phyloP scores from a whole-genome alignment of 2,329 filamentous ascomycete species.

The Cordyceps militaris region DNA sequence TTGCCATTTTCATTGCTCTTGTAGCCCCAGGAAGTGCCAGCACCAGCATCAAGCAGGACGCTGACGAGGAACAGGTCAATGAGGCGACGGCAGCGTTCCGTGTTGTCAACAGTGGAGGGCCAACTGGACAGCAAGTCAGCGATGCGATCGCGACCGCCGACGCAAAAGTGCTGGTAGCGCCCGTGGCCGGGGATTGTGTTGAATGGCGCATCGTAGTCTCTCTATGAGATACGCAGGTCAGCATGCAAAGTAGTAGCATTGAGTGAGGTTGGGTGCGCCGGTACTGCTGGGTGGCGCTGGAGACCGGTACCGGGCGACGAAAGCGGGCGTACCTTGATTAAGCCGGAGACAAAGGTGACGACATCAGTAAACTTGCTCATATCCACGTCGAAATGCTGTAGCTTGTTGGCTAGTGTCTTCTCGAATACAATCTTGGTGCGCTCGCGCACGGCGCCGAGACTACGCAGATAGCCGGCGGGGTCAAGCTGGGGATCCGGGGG shows the following conservation, averaged over 20 bases:
- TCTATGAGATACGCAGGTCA: constrained; percentile 26
- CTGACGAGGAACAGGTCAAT: constrained; percentile 75
- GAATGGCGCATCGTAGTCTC: constrained; percentile 50
- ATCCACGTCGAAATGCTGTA: constrained; percentile 85
- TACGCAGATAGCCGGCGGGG: constrained; percentile 83
- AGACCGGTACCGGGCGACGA: neutral
- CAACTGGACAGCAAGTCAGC: constrained; percentile 64
- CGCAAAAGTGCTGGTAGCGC: constrained; percentile 75
- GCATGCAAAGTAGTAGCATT: neutral
- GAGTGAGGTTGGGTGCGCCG: neutral
- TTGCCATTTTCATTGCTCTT: constrained; percentile 84
- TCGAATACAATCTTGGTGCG: constrained; percentile 65
- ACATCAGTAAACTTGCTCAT: constrained; percentile 77
- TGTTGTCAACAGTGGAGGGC: constrained; percentile 60
- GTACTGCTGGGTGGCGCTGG: neutral
- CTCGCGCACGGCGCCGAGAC: constrained; percentile 81
- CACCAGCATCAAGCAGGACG: constrained; percentile 78
- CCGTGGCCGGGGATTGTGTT: constrained; percentile 74
- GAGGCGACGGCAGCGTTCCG: constrained; percentile 66
- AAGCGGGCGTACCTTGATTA: constrained; percentile 69
- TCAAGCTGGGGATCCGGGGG: constrained; percentile 83
- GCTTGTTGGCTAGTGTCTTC: constrained; percentile 68
- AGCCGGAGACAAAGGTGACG: constrained; percentile 79
- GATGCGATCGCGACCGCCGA: constrained; percentile 69
- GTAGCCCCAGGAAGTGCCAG: constrained; percentile 86